A percentile compares a stretch with the other conserved stretches of the same genome.
These are phyloP conservation scores for Leptodermis oblonga DNA, from an alignment of 257 asterid species.

Conservation along the genomic window DNA sequence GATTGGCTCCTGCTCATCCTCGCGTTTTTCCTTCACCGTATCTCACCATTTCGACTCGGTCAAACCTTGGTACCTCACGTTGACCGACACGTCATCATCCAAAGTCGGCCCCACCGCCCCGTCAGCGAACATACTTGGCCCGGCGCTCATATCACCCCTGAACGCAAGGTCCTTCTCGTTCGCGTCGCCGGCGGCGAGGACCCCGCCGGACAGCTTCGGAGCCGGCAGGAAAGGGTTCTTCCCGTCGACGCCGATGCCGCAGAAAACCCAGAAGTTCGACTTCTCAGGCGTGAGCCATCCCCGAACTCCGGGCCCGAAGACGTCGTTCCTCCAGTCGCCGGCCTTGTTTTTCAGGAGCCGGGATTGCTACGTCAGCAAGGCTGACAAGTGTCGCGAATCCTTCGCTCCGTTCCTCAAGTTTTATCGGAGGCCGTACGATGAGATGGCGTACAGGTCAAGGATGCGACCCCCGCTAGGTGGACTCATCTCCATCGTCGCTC, in stretches of 20 bases:
- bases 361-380: conserved; percentile 38
- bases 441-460: conserved; percentile 83
- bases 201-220: conserved; percentile 38
- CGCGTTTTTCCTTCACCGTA: conserved; percentile 84
- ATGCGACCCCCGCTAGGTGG: conserved; percentile 93
- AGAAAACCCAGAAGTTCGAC: conserved; percentile 57
- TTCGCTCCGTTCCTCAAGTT: conserved; percentile 61
- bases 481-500: conserved; percentile 75
- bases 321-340: conserved; percentile 82
- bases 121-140: conserved; percentile 31
- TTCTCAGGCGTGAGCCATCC: conserved; percentile 48
- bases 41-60: conserved; percentile 76
- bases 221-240: conserved; percentile 45
- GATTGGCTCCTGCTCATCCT: conserved; percentile 74
- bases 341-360: conserved; percentile 58
- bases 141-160: conserved; percentile 66
- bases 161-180: conserved; percentile 80
- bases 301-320: conserved; percentile 66
- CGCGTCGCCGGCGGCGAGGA: conserved; percentile 73
- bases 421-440: conserved; percentile 80
- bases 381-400: conserved; percentile 48
- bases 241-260: conserved; percentile 96
- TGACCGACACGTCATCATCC: conserved; percentile 52
- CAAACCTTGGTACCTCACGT: conserved; percentile 84
- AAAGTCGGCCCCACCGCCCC: conserved; percentile 56